Evolutionary conservation across 2,329 filamentous ascomycete genomes (phyloP).

Genomic region (Magnaporthales sp.): DNA sequence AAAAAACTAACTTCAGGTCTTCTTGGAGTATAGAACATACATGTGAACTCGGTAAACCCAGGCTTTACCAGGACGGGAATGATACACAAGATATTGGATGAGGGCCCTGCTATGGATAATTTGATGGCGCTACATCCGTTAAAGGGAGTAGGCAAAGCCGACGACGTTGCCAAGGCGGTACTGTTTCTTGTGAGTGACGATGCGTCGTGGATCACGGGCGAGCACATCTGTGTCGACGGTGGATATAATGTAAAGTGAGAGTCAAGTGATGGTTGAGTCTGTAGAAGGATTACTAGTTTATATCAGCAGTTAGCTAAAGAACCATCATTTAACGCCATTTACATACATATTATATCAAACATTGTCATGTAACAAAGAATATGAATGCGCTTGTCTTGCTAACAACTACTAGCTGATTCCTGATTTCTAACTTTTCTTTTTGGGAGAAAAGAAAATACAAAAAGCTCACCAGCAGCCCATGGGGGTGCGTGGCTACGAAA

Average conservation of each 20-base stretch:
- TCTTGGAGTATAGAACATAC: constrained; percentile 12
- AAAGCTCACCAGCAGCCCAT: background rate
- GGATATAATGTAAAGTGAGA: background rate
- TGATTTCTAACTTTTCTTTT: background rate
- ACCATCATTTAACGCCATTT: background rate
- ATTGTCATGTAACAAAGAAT: too few relatives aligned
- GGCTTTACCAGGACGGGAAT: constrained; percentile 18
- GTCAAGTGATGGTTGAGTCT: background rate
- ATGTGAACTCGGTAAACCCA: constrained; percentile 21
- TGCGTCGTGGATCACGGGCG: background rate
- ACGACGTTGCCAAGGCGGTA: background rate
- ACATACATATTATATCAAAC: too few relatives aligned
- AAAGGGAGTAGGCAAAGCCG: background rate
- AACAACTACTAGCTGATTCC: too few relatives aligned
- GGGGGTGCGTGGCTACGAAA: background rate
- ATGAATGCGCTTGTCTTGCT: too few relatives aligned
- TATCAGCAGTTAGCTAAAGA: background rate
- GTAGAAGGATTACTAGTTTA: too few relatives aligned
- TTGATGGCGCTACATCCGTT: background rate
- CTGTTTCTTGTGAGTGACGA: constrained; percentile 1
- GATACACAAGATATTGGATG: background rate
- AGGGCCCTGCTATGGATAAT: background rate
- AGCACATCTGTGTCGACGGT: background rate
- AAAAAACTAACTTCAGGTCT: background rate
- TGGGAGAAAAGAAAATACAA: background rate